Base-by-base conservation (phyloP, 2,329 filamentous ascomycete genomes). In the Sordariomycetes sp. region DNA sequence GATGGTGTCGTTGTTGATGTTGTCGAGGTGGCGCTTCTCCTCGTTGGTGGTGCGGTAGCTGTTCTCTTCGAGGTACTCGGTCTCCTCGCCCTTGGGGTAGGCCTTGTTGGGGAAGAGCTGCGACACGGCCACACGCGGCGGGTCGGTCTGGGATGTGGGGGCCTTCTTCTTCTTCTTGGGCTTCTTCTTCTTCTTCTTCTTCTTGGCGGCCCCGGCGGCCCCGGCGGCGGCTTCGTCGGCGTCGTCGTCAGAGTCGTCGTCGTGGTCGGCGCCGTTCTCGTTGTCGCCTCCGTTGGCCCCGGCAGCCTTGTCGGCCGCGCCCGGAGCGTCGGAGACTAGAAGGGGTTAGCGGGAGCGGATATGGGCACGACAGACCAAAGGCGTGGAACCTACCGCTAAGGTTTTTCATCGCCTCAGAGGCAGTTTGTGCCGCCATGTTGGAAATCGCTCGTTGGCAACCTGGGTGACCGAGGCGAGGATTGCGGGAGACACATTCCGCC, bases 141-240 rank as follows among this genome's bases (percentile, higher is more conserved):
- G 89, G 57, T 83, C 79, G n/a, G 87, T 87, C 73, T 95, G 90
- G 54, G 79, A 78, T 59, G 87, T 90, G 56, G 85, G 78, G 18
- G 71, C 70, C 71, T 79, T 80, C 73, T 80, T 79, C 71, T 85
- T 88, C 80, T 88, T 87, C 77, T 84, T 87, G 71, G 84, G 85
- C 69, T 85, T 89, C 79, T 90, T 90, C 79, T 92, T 93, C 76
- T 91, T 90, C 76, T 90, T 90, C 70, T 88, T 87, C 54, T 69
- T 69, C 32, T 72, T 74, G 7, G 69, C 69, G 25, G 60, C 50
- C 11, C 55, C 55, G 34, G 56, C 57, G 11, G 55, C 60, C 35
- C 55, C 53, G 11, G 57, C 62, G 25, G 57, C 58, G 8, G 25
- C 52, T 14, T 62, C 75, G 22, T 79, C 78, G 3, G 74, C 76